Percentiles rank a stretch among this genome's conserved stretches.
These are phyloP conservation scores for Cystofilobasidium capitatum DNA, from an alignment of 768 basidiomycete species.

Conservation along the genomic window DNA sequence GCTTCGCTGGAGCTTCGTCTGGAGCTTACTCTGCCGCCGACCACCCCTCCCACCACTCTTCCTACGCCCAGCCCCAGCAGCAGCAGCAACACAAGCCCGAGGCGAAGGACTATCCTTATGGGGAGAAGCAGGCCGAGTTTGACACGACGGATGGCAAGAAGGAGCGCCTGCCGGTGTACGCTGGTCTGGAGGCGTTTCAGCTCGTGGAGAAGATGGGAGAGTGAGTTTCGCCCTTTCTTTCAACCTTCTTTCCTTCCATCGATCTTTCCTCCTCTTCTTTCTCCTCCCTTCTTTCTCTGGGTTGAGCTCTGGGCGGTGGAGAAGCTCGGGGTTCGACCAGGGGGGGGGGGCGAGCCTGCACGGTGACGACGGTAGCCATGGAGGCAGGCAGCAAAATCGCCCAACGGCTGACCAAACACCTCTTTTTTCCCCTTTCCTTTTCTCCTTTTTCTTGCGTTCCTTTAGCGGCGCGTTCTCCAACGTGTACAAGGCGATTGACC, in stretches of 20 bases:
- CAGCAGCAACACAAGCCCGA: constrained; percentile 39
- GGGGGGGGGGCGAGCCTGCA: neutral
- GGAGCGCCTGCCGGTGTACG: constrained; percentile 71
- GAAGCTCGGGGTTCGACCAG: neutral
- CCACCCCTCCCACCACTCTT: constrained; percentile 30
- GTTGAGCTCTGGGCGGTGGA: neutral
- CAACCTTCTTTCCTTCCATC: constrained; percentile 9
- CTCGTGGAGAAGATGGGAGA: constrained; percentile 85
- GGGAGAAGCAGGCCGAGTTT: constrained; percentile 52
- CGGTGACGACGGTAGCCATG: neutral
- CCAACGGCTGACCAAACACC: neutral
- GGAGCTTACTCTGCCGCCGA: constrained; percentile 6
- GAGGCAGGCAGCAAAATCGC: neutral
- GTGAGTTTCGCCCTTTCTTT: constrained; percentile 47
- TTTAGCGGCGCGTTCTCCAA: constrained; percentile 82
- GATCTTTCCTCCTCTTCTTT: neutral
- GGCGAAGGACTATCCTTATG: constrained; percentile 34
- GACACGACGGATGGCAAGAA: constrained; percentile 67
- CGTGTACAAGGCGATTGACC: constrained; percentile 84
- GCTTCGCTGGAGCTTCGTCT: no score
- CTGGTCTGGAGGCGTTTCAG: constrained; percentile 69
- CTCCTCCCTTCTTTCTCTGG: no score
- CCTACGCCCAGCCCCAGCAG: constrained; percentile 34
- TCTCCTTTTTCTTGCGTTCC: neutral
- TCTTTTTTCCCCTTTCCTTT: constrained; percentile 25